Conservation (phyloP, 352 stramenopile genomes). For the Phytopythium delawarense region DNA sequence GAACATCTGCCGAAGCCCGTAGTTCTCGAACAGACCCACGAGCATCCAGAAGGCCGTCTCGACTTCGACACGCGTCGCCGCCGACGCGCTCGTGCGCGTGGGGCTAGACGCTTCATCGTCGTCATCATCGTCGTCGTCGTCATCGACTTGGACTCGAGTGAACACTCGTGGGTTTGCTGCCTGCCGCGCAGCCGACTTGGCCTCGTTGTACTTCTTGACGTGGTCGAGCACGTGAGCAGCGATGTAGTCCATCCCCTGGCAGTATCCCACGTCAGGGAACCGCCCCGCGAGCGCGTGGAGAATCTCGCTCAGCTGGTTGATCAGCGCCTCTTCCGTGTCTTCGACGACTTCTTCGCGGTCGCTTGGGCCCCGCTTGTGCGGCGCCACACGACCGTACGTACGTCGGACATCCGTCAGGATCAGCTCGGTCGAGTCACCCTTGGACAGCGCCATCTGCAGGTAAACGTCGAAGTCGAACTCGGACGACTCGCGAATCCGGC, state of each 20-base stretch:
- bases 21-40: slow-evolving; percentile 76
- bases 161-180: slow-evolving; percentile 2
- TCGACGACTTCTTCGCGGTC: slow-evolving; percentile 43
- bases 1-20: slow-evolving; percentile 78
- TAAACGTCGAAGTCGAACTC: slow-evolving; percentile 84
- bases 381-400: slow-evolving; percentile 77
- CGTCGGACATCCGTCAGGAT: slow-evolving; percentile 83
- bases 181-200: slow-evolving; percentile 16
- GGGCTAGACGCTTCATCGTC: slow-evolving; percentile 17
- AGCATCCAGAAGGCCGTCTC: slow-evolving; percentile 81
- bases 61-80: slow-evolving; percentile 44
- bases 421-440: slow-evolving; percentile 76
- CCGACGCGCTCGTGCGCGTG: slow-evolving; percentile 18
- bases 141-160: slow-evolving; percentile 4
- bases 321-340: slow-evolving; percentile 64
- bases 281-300: slow-evolving; percentile 73
- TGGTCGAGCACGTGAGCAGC: slow-evolving; percentile 76
- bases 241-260: slow-evolving; percentile 88
- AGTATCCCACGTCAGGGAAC: slow-evolving; percentile 84
- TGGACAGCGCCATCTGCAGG: slow-evolving; percentile 79
- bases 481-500: slow-evolving; percentile 37
- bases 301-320: slow-evolving; percentile 72
- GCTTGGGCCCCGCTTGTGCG: slow-evolving; percentile 63
- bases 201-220: slow-evolving; percentile 67
- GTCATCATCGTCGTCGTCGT: slow-evolving; percentile 11